Evolutionary conservation across 2,329 filamentous ascomycete species (phyloP).

Genomic region (Sphaceloma murrayae): DNA sequence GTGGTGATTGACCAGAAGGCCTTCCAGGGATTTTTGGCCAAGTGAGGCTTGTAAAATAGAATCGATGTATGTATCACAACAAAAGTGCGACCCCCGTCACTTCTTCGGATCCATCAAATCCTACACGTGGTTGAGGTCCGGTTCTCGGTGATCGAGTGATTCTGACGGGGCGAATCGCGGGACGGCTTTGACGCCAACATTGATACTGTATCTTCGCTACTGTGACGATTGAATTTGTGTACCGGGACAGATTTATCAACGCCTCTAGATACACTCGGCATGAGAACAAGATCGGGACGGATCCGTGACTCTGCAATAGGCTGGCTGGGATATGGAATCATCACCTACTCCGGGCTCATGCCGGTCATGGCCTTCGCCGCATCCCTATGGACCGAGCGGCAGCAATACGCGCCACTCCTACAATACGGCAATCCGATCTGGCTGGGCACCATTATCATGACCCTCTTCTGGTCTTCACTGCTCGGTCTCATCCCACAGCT

Average conservation of each 20-base stretch:
- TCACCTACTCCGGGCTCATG: neutral
- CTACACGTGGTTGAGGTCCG: neutral
- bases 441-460: neutral
- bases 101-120: too few relatives aligned
- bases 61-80: neutral
- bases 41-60: constrained; percentile 39
- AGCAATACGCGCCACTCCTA: neutral
- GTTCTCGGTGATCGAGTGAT: too few relatives aligned
- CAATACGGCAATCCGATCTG: constrained; percentile 2
- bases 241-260: too few relatives aligned
- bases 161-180: too few relatives aligned
- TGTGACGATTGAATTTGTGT: too few relatives aligned
- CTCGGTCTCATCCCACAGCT: neutral
- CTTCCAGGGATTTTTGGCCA: constrained; percentile 87
- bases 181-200: constrained; percentile 14
- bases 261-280: neutral
- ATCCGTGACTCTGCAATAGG: neutral
- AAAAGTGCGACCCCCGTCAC: too few relatives aligned
- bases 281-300: neutral
- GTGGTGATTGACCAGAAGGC: constrained; percentile 94
- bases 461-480: neutral
- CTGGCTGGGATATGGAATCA: neutral
- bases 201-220: too few relatives aligned
- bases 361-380: neutral
- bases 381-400: neutral